phyloP scores from a whole-genome alignment of 768 basidiomycete genomes.

The Rhodotorula graminis region DNA sequence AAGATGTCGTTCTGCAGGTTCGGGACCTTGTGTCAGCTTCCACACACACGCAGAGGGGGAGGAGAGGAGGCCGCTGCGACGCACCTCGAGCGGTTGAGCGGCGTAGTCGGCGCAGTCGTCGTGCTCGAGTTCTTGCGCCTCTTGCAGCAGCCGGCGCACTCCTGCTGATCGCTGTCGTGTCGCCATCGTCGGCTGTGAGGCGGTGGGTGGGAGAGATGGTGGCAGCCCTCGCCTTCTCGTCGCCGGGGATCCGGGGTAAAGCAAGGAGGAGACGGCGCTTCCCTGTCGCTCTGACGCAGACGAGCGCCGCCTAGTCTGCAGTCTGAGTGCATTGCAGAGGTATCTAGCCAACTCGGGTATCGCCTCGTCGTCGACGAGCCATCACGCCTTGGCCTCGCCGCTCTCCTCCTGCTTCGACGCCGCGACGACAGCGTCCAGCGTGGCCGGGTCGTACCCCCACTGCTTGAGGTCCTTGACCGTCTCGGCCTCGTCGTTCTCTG shows the following conservation, averaged over 20 bases:
- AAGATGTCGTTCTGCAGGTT: constrained; percentile 56
- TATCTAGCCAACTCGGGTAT: background rate
- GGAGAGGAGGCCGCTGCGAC: background rate
- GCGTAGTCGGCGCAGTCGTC: constrained; percentile 82
- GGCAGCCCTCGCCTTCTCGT: background rate
- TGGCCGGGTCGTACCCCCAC: constrained; percentile 26
- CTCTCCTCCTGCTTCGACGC: background rate
- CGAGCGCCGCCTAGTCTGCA: no score
- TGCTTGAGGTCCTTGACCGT: constrained; percentile 26
- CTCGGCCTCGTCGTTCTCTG: constrained; percentile 32
- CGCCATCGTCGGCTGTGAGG: no score
- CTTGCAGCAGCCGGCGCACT: constrained; percentile 88
- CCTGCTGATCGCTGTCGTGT: constrained; percentile 22
- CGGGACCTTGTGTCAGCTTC: background rate
- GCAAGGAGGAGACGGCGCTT: background rate
- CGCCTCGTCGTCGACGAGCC: background rate
- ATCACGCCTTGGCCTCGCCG: background rate
- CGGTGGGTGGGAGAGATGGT: background rate
- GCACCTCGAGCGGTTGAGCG: constrained; percentile 68
- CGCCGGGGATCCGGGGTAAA: background rate
- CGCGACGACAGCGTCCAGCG: constrained; percentile 2
- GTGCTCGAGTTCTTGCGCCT: constrained; percentile 78
- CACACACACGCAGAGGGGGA: no score
- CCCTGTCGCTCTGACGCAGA: background rate
- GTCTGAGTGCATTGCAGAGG: background rate